phyloP scores from a whole-genome alignment of 2,329 filamentous ascomycete genomes.

The Alternaria sp. region DNA sequence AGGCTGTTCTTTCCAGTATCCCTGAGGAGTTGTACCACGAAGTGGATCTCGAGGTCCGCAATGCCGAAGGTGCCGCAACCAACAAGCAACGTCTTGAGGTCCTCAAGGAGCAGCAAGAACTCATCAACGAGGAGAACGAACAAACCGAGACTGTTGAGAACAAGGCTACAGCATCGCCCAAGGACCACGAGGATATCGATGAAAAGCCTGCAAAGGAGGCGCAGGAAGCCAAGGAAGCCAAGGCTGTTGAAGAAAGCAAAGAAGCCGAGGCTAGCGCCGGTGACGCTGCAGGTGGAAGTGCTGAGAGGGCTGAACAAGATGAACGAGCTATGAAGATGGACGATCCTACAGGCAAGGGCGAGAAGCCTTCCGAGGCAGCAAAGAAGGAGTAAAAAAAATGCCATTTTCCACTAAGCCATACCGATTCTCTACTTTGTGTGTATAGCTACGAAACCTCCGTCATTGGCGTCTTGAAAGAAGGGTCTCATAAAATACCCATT shows the following conservation, averaged over 20 bases:
- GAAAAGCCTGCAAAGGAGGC: slow-evolving; percentile 67
- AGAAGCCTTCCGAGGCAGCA: slow-evolving; percentile 19
- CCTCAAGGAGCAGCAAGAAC: slow-evolving; percentile 95
- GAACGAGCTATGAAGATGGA: slow-evolving; percentile 37
- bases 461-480: slow-evolving; percentile 13
- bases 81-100: slow-evolving; percentile 99
- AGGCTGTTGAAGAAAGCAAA: slow-evolving; percentile 34
- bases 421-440: slow-evolving; percentile 26
- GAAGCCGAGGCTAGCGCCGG: slow-evolving; percentile 48
- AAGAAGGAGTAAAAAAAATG: slow-evolving; percentile 24
- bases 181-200: slow-evolving; percentile 91
- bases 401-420: not conserved
- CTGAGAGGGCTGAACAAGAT: slow-evolving; percentile 48
- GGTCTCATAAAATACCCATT: slow-evolving; percentile 32
- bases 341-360: slow-evolving; percentile 31
- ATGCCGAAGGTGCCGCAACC: slow-evolving; percentile 92
- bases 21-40: slow-evolving; percentile 99
- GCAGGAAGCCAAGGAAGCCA: slow-evolving; percentile 27
- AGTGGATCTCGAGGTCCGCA: slow-evolving; percentile 98
- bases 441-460: slow-evolving; percentile 29
- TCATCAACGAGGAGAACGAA: slow-evolving; percentile 96
- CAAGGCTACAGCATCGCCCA: slow-evolving; percentile 76
- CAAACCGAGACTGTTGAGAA: slow-evolving; percentile 81
- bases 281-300: slow-evolving; percentile 34
- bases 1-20: slow-evolving; percentile 90